Conservation (phyloP, 2,329 filamentous ascomycete species). For the Diaporthe destruens region DNA sequence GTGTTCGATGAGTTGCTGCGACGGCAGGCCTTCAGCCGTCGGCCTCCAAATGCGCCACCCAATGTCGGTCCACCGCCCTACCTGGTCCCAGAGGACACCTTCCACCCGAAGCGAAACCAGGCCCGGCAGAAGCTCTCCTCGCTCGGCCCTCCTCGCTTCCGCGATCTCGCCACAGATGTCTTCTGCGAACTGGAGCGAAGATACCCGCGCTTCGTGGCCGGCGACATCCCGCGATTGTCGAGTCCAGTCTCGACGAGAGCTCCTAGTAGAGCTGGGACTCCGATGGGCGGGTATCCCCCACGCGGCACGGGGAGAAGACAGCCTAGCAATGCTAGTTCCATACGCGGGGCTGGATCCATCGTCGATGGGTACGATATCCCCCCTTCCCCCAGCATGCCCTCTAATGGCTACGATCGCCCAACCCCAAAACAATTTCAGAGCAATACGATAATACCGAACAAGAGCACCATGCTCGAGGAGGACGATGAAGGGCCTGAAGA, state of each 20-base stretch:
- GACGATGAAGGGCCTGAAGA: constrained; percentile 80
- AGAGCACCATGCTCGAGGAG: constrained; percentile 97
- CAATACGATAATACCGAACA: constrained; percentile 97
- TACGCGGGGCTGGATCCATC: constrained; percentile 57
- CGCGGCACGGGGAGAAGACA: constrained; percentile 66
- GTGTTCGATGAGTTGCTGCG: constrained; percentile 95
- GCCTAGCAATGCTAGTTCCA: constrained; percentile 73
- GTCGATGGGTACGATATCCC: constrained; percentile 65
- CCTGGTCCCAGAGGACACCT: constrained; percentile 86
- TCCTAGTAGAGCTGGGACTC: constrained; percentile 72
- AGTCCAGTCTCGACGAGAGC: constrained; percentile 77
- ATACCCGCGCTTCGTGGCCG: constrained; percentile 82
- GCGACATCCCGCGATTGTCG: constrained; percentile 75
- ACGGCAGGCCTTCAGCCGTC: constrained; percentile 77
- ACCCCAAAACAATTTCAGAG: constrained; percentile 91
- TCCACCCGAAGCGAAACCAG: constrained; percentile 97
- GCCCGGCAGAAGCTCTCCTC: constrained; percentile 96
- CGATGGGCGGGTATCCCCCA: constrained; percentile 62
- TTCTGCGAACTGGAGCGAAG: constrained; percentile 94
- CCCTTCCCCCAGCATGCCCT: constrained; percentile 68
- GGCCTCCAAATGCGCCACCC: constrained; percentile 64
- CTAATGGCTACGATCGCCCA: constrained; percentile 79
- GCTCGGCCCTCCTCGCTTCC: constrained; percentile 86
- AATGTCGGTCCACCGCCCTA: constrained; percentile 73
- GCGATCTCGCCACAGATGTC: constrained; percentile 93